These are phyloP conservation scores for Filobasidium floriforme DNA, from an alignment of 768 basidiomycete species.

Conservation along the genomic window DNA sequence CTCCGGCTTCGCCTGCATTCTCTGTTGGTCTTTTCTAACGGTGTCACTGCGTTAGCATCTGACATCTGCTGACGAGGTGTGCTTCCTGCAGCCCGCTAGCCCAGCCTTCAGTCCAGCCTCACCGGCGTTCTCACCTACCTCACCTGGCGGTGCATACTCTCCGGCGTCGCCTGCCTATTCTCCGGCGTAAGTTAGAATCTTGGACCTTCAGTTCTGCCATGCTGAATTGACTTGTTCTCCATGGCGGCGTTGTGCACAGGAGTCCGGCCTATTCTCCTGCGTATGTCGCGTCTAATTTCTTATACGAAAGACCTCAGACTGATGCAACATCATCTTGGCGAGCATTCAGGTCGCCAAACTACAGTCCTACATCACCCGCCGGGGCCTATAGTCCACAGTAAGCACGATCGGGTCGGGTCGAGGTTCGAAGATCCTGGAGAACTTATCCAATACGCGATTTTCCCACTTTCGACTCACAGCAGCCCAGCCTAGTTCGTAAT, in stretches of 20 bases:
- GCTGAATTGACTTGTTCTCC: neutral
- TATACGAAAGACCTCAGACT: neutral
- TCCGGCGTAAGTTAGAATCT: conserved; percentile 41
- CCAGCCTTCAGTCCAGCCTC: conserved; percentile 68
- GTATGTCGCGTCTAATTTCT: neutral
- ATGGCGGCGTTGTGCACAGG: neutral
- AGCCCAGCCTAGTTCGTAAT: neutral
- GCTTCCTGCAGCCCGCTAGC: conserved; percentile 51
- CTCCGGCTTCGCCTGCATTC: conserved; percentile 21
- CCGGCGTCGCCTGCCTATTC: conserved; percentile 73
- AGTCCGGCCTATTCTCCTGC: conserved; percentile 13
- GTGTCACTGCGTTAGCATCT: neutral
- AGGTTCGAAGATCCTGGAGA: neutral
- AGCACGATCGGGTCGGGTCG: neutral
- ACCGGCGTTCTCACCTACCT: conserved; percentile 76
- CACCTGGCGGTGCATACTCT: conserved; percentile 82
- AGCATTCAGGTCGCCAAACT: neutral
- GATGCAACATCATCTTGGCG: neutral
- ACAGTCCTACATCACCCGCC: conserved; percentile 11
- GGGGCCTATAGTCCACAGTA: conserved; percentile 3
- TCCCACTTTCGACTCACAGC: neutral
- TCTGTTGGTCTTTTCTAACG: neutral
- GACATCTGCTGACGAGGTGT: neutral
- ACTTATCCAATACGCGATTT: conserved; percentile 1
- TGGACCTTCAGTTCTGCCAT: neutral